Evolutionary conservation across 73 alveolate genomes (phyloP).

Genomic region (Effrenium voratum): DNA sequence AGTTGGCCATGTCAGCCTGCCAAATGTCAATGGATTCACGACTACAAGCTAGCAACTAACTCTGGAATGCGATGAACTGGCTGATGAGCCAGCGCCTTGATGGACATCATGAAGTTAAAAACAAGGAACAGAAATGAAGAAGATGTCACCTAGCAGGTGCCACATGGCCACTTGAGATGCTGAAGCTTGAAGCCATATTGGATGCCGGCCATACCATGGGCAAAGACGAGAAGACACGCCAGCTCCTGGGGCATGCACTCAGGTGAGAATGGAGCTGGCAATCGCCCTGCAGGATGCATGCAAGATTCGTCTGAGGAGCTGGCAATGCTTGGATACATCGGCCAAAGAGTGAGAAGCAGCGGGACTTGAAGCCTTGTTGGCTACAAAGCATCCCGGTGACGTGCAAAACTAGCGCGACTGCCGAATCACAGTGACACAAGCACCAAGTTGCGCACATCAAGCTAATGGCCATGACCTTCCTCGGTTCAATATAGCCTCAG

Average conservation of each 20-base stretch:
- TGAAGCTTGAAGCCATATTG: not conserved
- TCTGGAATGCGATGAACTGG: no score
- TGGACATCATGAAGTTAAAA: constrained; percentile 69
- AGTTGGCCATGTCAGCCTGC: constrained; percentile 34
- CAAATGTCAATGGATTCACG: not conserved
- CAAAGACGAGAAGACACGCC: constrained; percentile 18
- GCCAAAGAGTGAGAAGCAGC: constrained; percentile 23
- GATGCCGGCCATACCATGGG: constrained; percentile 1
- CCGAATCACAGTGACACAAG: not conserved
- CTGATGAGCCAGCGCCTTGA: not conserved
- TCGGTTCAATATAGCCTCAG: constrained; percentile 23
- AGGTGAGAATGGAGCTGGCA: no score
- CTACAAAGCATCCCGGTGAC: not conserved
- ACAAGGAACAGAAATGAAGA: constrained; percentile 55
- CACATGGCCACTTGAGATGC: not conserved
- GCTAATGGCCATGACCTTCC: constrained; percentile 58
- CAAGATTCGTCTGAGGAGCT: no score
- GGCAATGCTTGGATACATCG: constrained; percentile 23
- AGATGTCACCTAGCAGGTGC: constrained; percentile 1
- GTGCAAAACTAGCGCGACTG: not conserved
- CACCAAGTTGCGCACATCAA: not conserved
- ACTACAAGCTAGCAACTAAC: no score
- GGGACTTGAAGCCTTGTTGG: constrained; percentile 35
- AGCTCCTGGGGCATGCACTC: not conserved
- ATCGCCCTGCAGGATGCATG: no score